Evolutionary conservation across 164 flowering plant species (phyloP), one percentile per base, ranked within the genome.

Genomic region (Kingdonia uniflora): DNA sequence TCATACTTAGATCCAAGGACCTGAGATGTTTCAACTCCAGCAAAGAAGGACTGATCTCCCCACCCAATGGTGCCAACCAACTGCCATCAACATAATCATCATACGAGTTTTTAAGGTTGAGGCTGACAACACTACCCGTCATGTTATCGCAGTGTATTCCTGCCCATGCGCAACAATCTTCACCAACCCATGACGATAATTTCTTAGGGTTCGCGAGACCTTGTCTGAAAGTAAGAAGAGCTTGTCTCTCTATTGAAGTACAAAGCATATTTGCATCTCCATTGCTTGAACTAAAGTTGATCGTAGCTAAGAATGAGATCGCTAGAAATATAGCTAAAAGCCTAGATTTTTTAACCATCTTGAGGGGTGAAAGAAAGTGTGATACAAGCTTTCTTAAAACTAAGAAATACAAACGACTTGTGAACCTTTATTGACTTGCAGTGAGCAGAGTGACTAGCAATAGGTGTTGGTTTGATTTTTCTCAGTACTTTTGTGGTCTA

Each of bases 111-210:
- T 16, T 26, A 16, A 54, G 57, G 17, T 54, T 47, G 2, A 42
- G 48, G 19, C 17, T 42, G 20, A 54, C 11, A 29, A 54, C 49
- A 42, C 26, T 19, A 1, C 57, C 57, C 0, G 57, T 42, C 12
- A 8, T 23, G 40, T 42, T 54, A 41, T 16, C 17, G 26, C 69
- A 65, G 0, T 0, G 49, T 22, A 65, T 51, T 51, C 69, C 69
- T 22, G 10, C 16, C 69, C 69, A 65, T 12, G 16, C n/a, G 39
- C 69, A 65, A 41, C 65, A 65, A 33, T 60, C 39, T 25, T 23
- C 17, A 19, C 68, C 60, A 14, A 5, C 2, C 69, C 60, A 65
- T 11, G 69, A 65, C 0, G 61, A 55, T 35, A 65, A 45, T 17
- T 60, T 60, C 14, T 14, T 48, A 0, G 61, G 59, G 23, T 53